Evolutionary conservation across 129 eudicot species (phyloP).

Genomic region (Pittosporum tobira): DNA sequence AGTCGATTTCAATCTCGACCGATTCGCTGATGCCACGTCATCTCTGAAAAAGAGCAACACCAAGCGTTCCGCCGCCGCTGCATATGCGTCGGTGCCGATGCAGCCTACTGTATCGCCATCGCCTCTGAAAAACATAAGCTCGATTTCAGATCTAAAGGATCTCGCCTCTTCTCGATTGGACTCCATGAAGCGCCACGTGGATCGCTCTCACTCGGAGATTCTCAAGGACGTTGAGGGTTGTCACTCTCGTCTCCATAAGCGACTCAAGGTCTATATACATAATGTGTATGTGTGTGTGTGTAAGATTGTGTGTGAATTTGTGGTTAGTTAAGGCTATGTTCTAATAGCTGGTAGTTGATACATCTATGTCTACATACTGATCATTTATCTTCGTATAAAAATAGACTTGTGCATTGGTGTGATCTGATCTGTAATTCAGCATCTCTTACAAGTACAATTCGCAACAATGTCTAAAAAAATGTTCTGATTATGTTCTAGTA

Average conservation of each 20-base stretch:
- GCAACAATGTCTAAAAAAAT: no score
- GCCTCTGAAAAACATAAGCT: constrained; percentile 30
- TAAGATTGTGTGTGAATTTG: not conserved
- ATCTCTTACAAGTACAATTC: no score
- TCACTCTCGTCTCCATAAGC: constrained; percentile 67
- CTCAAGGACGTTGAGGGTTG: constrained; percentile 64
- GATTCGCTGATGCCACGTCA: constrained; percentile 21
- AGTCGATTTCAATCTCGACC: constrained; percentile 52
- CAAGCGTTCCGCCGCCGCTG: constrained; percentile 13
- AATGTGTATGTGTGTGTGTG: not conserved
- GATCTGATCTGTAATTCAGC: no score
- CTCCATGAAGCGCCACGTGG: constrained; percentile 56
- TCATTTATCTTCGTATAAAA: no score
- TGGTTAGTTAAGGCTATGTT: no score
- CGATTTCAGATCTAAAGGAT: constrained; percentile 64
- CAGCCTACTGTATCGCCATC: constrained; percentile 18
- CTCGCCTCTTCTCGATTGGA: constrained; percentile 49
- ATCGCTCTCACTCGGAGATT: constrained; percentile 67
- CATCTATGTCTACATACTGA: no score
- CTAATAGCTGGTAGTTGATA: no score
- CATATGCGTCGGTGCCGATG: constrained; percentile 16
- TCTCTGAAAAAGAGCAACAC: constrained; percentile 25
- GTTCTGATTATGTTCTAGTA: no score
- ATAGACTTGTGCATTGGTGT: no score
- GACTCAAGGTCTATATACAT: constrained; percentile 46